Evolutionary conservation across 768 basidiomycete species (phyloP).

Genomic region (Lactarius tabidus): DNA sequence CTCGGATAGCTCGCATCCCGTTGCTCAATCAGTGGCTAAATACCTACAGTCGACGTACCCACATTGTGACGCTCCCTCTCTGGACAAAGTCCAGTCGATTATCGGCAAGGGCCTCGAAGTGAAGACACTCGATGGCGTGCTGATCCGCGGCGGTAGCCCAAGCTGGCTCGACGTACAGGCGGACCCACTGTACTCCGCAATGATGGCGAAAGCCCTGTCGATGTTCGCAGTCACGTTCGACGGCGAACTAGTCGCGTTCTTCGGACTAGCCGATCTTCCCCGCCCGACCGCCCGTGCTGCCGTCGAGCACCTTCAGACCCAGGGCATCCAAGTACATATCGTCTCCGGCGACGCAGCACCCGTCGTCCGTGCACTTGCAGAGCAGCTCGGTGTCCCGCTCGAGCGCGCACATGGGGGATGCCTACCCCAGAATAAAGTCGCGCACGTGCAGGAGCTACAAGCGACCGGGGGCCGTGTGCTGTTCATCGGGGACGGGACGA

Average conservation of each 20-base stretch:
- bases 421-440: slow-evolving; percentile 45
- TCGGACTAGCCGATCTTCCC: slow-evolving; percentile 43
- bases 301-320: slow-evolving; percentile 34
- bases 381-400: slow-evolving; percentile 37
- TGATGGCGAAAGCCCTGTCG: slow-evolving; percentile 40
- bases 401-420: slow-evolving; percentile 40
- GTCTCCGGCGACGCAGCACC: slow-evolving; percentile 47
- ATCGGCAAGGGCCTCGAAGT: slow-evolving; percentile 38
- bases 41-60: slow-evolving; percentile 28
- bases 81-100: slow-evolving; percentile 30
- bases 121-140: slow-evolving; percentile 33
- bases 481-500: slow-evolving; percentile 51
- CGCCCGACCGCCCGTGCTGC: slow-evolving; percentile 40
- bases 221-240: slow-evolving; percentile 39
- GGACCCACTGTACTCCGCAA: slow-evolving; percentile 32
- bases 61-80: slow-evolving; percentile 12
- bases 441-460: slow-evolving; percentile 32
- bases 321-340: slow-evolving; percentile 42
- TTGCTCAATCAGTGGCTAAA: slow-evolving; percentile 35
- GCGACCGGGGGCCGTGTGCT: slow-evolving; percentile 31
- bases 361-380: slow-evolving; percentile 42
- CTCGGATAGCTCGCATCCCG: slow-evolving; percentile 35
- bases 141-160: slow-evolving; percentile 37
- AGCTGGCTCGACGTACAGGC: slow-evolving; percentile 33
- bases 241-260: slow-evolving; percentile 33